Base-by-base conservation (phyloP, 2,329 filamentous ascomycete genomes). In the Metarhizium guizhouense region DNA sequence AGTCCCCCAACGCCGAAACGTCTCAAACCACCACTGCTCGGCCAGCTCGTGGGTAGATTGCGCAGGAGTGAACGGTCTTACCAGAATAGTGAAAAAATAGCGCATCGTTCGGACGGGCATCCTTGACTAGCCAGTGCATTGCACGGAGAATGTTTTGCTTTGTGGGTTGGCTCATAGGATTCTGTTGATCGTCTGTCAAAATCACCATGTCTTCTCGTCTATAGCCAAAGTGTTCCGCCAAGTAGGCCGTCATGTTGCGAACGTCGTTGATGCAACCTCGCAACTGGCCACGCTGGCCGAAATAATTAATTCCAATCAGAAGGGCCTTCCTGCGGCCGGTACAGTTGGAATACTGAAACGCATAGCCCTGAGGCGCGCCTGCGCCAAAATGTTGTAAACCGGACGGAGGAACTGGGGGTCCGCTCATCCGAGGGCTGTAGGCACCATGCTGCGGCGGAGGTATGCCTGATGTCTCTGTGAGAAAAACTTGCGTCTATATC, bases 41-140 rank as follows among this genome's bases (percentile, higher is more conserved):
- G 25, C 45, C 6, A 20, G 11, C 10, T 45, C 42, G 42, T 20
- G 7, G 16, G n/a, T 7, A 34, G 11, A 45, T 6, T 20, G 42
- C 7, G 42, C 42, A 30, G 25, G 20, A 30, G 18, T 30, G 7
- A 48, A 29, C 29, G 7, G 43, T 68, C 82, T 63, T 73, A 91
- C 88, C 91, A 43, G 92, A 96, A 70, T 96, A 97, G 73, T 97
- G 93, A 76, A 97, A 96, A 74, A 97, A 97, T 6, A 97, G 80
- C 4, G 93, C 95, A 69, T 97, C 93, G 68, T 96, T 95, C 0
- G 91, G 88, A 56, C 82, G 82, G 4, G 93, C 92, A 67, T 96
- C 92, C 73, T 96, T 96, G 56, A 96, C 90, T 20, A 97, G 76
- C 93, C 93, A 97, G 69, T 96, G 92, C 93, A 97, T 97, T 34